Conservation (phyloP, 1,284 basidiomycete genomes). For the Anthracocystis walkeri region DNA sequence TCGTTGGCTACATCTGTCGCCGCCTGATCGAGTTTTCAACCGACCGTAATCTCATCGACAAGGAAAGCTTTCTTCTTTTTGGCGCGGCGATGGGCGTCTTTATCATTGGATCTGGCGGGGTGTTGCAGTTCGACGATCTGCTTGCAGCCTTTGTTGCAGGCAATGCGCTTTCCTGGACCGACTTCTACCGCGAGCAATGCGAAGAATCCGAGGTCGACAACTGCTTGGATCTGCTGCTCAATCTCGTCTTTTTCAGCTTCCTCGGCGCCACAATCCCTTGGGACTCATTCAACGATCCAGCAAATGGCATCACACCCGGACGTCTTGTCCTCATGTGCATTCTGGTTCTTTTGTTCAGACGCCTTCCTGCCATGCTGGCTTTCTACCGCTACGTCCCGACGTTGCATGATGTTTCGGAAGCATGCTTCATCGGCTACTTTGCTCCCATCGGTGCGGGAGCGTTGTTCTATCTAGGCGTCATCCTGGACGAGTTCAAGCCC, state of each 20-base stretch:
- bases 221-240: conserved; percentile 60
- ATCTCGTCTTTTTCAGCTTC: conserved; percentile 69
- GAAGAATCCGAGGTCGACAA: conserved; percentile 64
- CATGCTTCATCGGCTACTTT: conserved; percentile 70
- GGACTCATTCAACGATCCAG: conserved; percentile 56
- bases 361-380: conserved; percentile 65
- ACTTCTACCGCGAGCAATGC: conserved; percentile 63
- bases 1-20: conserved; percentile 54
- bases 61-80: conserved; percentile 60
- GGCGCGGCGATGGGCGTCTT: conserved; percentile 58
- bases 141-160: conserved; percentile 62
- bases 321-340: conserved; percentile 70
- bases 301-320: conserved; percentile 67
- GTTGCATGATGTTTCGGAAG: conserved; percentile 60
- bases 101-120: conserved; percentile 57
- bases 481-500: conserved; percentile 52
- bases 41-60: conserved; percentile 58
- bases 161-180: conserved; percentile 61
- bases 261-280: conserved; percentile 64
- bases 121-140: conserved; percentile 57
- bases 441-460: conserved; percentile 71
- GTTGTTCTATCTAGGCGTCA: conserved; percentile 54
- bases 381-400: conserved; percentile 65
- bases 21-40: conserved; percentile 54
- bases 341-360: conserved; percentile 70